Conservation (phyloP, 1,284 basidiomycete species). For the Ustilago nuda region DNA sequence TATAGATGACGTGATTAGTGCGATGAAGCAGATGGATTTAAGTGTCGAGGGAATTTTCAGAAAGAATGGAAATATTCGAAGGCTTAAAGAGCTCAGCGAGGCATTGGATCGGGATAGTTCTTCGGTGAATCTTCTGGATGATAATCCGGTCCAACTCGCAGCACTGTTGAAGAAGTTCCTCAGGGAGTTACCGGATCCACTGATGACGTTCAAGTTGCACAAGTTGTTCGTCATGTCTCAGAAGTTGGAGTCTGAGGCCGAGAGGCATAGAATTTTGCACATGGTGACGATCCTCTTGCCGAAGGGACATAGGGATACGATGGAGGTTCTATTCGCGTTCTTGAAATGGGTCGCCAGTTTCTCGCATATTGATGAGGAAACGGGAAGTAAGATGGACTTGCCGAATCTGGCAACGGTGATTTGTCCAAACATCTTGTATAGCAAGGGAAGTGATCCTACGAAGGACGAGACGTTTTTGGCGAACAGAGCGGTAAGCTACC, state of each 20-base stretch:
- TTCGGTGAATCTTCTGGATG: conserved; percentile 87
- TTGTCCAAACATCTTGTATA: conserved; percentile 91
- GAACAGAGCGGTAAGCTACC: conserved; percentile 74
- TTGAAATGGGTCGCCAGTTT: conserved; percentile 99
- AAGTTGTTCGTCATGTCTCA: conserved; percentile 88
- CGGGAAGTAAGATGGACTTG: conserved; percentile 98
- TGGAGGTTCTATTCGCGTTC: conserved; percentile 98
- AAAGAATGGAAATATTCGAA: conserved; percentile 96
- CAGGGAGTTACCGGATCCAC: conserved; percentile 92
- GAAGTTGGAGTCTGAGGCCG: conserved; percentile 80
- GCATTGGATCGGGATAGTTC: conserved; percentile 89
- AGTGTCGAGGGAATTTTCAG: conserved; percentile 98
- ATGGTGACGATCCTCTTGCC: conserved; percentile 88
- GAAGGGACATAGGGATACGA: conserved; percentile 92
- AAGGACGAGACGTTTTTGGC: conserved; percentile 94
- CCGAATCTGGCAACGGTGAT: conserved; percentile 97
- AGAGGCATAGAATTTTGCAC: conserved; percentile 86
- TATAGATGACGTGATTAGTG: conserved; percentile 95
- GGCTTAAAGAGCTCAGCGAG: conserved; percentile 89
- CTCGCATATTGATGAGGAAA: conserved; percentile 96
- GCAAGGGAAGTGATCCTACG: conserved; percentile 85
- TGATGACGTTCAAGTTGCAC: conserved; percentile 94
- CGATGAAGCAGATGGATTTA: conserved; percentile 99
- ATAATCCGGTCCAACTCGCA: conserved; percentile 96
- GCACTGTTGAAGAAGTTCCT: conserved; percentile 97